Evolutionary conservation across 371 early-diverging fungal genomes (phyloP).

Genomic region (Mortierella sp.): DNA sequence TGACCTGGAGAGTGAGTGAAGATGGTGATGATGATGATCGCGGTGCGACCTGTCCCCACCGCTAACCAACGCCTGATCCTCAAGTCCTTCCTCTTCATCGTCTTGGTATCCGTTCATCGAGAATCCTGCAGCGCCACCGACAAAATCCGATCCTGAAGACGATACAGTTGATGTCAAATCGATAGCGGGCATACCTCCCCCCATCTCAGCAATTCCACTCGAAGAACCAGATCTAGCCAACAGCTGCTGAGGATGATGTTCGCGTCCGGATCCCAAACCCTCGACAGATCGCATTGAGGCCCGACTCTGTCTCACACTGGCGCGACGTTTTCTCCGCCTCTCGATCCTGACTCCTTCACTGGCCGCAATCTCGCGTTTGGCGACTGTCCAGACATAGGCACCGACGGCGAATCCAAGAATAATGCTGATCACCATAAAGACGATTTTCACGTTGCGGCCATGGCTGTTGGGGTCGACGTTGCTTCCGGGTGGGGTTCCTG

Average conservation of each 20-base stretch:
- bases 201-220: conserved; percentile 6
- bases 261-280: conserved; percentile 28
- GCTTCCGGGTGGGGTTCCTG: background rate
- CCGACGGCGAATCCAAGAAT: conserved; percentile 68
- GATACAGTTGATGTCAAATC: conserved; percentile 5
- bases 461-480: background rate
- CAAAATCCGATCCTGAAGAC: conserved; percentile 25
- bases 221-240: conserved; percentile 23
- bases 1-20: conserved; percentile 1
- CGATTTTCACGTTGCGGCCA: conserved; percentile 50
- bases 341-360: conserved; percentile 53
- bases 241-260: background rate
- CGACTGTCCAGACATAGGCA: conserved; percentile 68
- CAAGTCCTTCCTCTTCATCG: conserved; percentile 43
- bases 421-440: conserved; percentile 62
- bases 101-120: conserved; percentile 20
- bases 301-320: conserved; percentile 30
- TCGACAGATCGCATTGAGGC: conserved; percentile 8
- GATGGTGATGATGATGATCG: background rate
- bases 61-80: conserved; percentile 41
- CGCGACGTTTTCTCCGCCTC: conserved; percentile 40
- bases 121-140: conserved; percentile 17
- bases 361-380: conserved; percentile 66
- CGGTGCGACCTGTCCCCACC: background rate
- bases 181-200: conserved; percentile 8